phyloP scores from a whole-genome alignment of 208 protist genomes.

The Leishmania aethiopica region DNA sequence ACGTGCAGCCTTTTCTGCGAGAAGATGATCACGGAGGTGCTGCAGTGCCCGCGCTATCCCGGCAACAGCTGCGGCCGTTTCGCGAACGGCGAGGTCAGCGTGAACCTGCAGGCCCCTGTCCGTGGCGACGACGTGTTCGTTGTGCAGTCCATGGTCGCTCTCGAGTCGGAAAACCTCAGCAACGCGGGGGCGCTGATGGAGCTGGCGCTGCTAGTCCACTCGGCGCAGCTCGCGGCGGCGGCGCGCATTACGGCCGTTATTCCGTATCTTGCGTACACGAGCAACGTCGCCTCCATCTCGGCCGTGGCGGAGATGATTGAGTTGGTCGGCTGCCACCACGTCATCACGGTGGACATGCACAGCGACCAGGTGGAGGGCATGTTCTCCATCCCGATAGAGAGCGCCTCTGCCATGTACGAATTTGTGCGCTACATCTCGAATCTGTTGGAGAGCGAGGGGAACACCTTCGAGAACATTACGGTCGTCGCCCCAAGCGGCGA shows the following conservation, averaged over 20 bases:
- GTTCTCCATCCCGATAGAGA: constrained; percentile 94
- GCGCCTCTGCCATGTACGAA: constrained; percentile 84
- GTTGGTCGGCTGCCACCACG: constrained; percentile 86
- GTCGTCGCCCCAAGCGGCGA: constrained; percentile 71
- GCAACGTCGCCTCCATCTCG: constrained; percentile 93
- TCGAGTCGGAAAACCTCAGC: constrained; percentile 85
- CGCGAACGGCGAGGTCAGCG: constrained; percentile 84
- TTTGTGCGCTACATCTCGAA: constrained; percentile 83
- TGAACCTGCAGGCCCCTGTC: constrained; percentile 86
- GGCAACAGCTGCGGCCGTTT: constrained; percentile 67
- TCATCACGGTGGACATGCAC: constrained; percentile 94
- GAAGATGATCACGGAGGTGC: constrained; percentile 84
- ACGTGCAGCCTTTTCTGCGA: constrained; percentile 55
- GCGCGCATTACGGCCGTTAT: constrained; percentile 93
- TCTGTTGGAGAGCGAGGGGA: constrained; percentile 66
- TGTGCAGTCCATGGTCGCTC: constrained; percentile 88
- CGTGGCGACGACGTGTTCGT: constrained; percentile 96
- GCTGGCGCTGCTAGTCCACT: constrained; percentile 88
- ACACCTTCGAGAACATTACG: constrained; percentile 70
- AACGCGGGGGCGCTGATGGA: constrained; percentile 92
- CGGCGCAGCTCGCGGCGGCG: constrained; percentile 75
- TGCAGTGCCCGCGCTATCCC: constrained; percentile 61
- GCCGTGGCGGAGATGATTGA: constrained; percentile 92
- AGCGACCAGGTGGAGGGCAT: constrained; percentile 94
- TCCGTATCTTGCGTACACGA: constrained; percentile 93